Conservation (phyloP, 768 basidiomycete species). For the Trametes cingulata region DNA sequence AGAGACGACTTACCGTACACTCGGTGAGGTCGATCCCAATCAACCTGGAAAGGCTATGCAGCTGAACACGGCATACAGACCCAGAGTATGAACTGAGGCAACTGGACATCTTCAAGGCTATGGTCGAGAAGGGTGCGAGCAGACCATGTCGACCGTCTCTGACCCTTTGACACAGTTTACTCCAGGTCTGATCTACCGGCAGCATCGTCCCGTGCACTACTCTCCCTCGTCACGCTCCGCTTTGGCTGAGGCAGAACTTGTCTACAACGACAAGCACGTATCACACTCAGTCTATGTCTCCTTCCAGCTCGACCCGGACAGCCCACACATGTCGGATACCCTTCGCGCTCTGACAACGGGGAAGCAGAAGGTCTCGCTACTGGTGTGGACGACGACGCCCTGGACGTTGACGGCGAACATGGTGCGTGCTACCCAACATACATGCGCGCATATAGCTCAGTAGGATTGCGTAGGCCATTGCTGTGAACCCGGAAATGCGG, state of each 20-base stretch:
- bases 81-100: conserved; percentile 88
- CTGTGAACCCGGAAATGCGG: conserved; percentile 70
- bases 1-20: conserved; percentile 76
- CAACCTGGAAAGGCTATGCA: background rate
- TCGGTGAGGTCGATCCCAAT: conserved; percentile 51
- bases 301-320: conserved; percentile 57
- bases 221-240: conserved; percentile 95
- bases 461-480: conserved; percentile 66
- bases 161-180: background rate
- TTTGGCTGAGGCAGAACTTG: conserved; percentile 91
- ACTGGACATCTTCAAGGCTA: conserved; percentile 77
- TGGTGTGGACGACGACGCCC: conserved; percentile 97
- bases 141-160: background rate
- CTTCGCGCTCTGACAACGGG: conserved; percentile 37
- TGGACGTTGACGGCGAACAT: conserved; percentile 97
- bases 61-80: conserved; percentile 47
- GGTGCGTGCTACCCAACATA: conserved; percentile 45
- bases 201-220: conserved; percentile 89
- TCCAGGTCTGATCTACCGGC: conserved; percentile 80
- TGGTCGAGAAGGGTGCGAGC: conserved; percentile 77
- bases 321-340: conserved; percentile 19
- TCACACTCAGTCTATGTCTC: conserved; percentile 87
- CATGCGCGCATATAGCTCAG: background rate
- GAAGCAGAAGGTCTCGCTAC: conserved; percentile 46
- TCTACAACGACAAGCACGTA: conserved; percentile 85